These are phyloP conservation scores for Coemansia sp. DNA, from an alignment of 192 early-diverging fungal genomes.

Conservation along the genomic window DNA sequence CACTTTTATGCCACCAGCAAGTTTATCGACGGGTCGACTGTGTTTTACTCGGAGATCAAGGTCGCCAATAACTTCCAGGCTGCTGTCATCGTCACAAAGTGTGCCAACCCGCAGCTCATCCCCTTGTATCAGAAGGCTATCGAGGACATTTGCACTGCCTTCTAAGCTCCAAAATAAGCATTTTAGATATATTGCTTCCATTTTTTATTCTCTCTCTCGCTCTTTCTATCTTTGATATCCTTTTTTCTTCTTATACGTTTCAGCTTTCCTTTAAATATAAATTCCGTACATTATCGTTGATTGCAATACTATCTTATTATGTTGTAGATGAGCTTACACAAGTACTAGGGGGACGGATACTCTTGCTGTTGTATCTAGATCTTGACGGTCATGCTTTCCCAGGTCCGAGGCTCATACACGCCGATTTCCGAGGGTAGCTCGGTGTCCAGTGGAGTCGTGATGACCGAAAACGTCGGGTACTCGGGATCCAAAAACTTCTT, in stretches of 20 bases:
- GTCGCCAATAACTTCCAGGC: constrained; percentile 50
- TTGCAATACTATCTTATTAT: too few relatives aligned
- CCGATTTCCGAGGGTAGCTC: constrained; percentile 28
- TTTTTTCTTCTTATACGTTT: neutral
- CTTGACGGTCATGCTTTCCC: too few relatives aligned
- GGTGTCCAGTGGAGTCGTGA: constrained; percentile 25
- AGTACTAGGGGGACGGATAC: too few relatives aligned
- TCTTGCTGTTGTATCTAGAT: too few relatives aligned
- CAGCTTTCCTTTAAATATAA: too few relatives aligned
- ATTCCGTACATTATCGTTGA: too few relatives aligned
- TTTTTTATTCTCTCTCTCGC: neutral
- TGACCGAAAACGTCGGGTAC: constrained; percentile 13
- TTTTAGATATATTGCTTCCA: too few relatives aligned
- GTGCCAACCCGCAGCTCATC: constrained; percentile 26
- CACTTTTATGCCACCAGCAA: constrained; percentile 60
- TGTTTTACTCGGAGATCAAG: constrained; percentile 63
- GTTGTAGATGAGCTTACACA: too few relatives aligned
- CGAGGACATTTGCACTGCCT: constrained; percentile 47
- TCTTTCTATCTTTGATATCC: neutral
- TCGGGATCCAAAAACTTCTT: constrained; percentile 17
- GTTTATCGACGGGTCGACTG: constrained; percentile 54
- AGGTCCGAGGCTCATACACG: constrained; percentile 14
- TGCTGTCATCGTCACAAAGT: constrained; percentile 44
- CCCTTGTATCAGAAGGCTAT: constrained; percentile 47
- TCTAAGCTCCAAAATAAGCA: too few relatives aligned